These are phyloP conservation scores for Heimioporus sp. DNA, from an alignment of 768 basidiomycete species.

Conservation along the genomic window DNA sequence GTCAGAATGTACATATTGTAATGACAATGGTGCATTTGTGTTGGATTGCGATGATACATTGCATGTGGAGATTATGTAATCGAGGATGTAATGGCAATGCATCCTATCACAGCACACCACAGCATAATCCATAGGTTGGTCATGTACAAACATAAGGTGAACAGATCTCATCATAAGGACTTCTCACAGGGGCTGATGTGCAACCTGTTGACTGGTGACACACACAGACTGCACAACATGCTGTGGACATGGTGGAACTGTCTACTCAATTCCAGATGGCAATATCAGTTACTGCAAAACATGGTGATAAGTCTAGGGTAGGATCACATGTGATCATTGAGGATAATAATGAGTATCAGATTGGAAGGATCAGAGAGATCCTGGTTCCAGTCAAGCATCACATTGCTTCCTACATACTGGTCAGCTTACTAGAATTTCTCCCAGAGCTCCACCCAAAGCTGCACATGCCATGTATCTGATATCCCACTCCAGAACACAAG, in stretches of 20 bases:
- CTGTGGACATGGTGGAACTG: background rate
- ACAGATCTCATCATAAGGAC: too few relatives aligned
- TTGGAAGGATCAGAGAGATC: background rate
- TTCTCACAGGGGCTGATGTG: too few relatives aligned
- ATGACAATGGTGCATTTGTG: too few relatives aligned
- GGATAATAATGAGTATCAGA: background rate
- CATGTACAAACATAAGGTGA: too few relatives aligned
- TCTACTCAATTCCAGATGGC: background rate
- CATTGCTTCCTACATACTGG: background rate
- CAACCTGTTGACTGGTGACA: background rate
- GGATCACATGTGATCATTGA: background rate
- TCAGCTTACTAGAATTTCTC: slow-evolving; percentile 1
- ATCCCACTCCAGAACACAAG: background rate
- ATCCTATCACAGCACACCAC: too few relatives aligned
- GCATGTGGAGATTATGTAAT: too few relatives aligned
- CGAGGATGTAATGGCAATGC: too few relatives aligned
- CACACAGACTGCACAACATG: background rate
- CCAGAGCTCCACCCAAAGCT: background rate
- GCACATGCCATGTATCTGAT: background rate
- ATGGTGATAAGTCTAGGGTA: background rate
- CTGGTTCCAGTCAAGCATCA: background rate
- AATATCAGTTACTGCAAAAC: background rate
- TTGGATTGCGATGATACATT: too few relatives aligned
- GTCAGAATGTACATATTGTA: too few relatives aligned
- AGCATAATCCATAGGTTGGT: too few relatives aligned